Evolutionary conservation across 192 early-diverging fungal genomes (phyloP).

Genomic region (Coemansia sp.): DNA sequence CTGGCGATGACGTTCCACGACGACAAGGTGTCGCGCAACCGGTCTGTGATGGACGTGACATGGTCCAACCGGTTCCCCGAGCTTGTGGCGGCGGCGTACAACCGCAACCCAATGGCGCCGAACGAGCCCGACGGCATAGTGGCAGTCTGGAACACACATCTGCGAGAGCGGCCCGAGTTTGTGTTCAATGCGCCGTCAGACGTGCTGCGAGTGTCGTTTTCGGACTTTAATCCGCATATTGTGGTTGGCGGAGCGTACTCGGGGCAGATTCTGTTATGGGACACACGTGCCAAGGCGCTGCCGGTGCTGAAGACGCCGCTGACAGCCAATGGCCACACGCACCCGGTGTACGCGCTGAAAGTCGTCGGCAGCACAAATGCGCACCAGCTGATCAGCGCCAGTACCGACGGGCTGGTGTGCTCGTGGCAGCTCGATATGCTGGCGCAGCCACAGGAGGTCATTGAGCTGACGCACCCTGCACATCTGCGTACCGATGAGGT

Average conservation of each 20-base stretch:
- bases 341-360: conserved; percentile 88
- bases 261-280: conserved; percentile 98
- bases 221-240: conserved; percentile 88
- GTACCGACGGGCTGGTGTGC: conserved; percentile 95
- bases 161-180: conserved; percentile 90
- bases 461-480: conserved; percentile 74
- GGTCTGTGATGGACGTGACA: conserved; percentile 88
- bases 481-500: conserved; percentile 90
- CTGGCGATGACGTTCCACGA: conserved; percentile 72
- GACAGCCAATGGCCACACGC: conserved; percentile 90
- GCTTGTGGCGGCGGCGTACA: conserved; percentile 86
- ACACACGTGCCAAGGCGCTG: conserved; percentile 83
- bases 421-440: conserved; percentile 98
- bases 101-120: conserved; percentile 80
- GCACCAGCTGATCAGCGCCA: conserved; percentile 87
- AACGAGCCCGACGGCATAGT: conserved; percentile 95
- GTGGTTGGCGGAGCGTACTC: conserved; percentile 96
- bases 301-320: conserved; percentile 94
- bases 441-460: conserved; percentile 89
- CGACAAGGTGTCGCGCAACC: conserved; percentile 80
- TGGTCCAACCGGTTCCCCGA: conserved; percentile 94
- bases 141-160: conserved; percentile 89
- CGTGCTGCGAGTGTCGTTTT: conserved; percentile 84
- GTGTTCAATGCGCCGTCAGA: conserved; percentile 92
- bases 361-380: conserved; percentile 96